Evolutionary conservation across 139 green algal species (phyloP).

Genomic region (Chara braunii): DNA sequence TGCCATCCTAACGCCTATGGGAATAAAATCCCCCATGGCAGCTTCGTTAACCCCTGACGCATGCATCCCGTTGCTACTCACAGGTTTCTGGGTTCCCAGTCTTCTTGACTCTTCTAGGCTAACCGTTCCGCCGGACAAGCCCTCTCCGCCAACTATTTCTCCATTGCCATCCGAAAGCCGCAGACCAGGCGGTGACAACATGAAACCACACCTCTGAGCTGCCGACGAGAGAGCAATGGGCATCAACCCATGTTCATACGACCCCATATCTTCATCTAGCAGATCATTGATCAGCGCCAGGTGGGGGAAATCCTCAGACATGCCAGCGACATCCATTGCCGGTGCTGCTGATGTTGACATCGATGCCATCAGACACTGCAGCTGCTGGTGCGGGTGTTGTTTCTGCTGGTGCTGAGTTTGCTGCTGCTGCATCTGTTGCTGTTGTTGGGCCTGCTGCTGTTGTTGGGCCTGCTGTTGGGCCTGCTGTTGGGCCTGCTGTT

Average conservation of each 20-base stretch:
- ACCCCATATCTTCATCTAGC: conserved; percentile 25
- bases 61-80: too few species aligned
- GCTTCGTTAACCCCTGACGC: too few species aligned
- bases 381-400: conserved; percentile 3
- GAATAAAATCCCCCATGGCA: too few species aligned
- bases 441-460: conserved; percentile 2
- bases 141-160: too few species aligned
- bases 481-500: background rate
- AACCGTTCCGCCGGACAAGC: too few species aligned
- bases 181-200: too few species aligned
- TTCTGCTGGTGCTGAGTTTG: background rate
- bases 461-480: background rate
- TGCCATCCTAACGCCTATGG: too few species aligned
- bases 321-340: background rate
- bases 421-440: conserved; percentile 3
- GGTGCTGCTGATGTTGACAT: background rate
- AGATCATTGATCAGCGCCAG: conserved; percentile 35
- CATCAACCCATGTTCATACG: background rate
- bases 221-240: background rate
- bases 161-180: too few species aligned
- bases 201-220: too few species aligned
- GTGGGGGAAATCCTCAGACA: conserved; percentile 31
- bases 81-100: too few species aligned
- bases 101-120: too few species aligned
- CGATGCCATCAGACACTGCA: background rate